Base-by-base conservation (phyloP, 495 filamentous ascomycete species). In the Lophiotrema nucula region DNA sequence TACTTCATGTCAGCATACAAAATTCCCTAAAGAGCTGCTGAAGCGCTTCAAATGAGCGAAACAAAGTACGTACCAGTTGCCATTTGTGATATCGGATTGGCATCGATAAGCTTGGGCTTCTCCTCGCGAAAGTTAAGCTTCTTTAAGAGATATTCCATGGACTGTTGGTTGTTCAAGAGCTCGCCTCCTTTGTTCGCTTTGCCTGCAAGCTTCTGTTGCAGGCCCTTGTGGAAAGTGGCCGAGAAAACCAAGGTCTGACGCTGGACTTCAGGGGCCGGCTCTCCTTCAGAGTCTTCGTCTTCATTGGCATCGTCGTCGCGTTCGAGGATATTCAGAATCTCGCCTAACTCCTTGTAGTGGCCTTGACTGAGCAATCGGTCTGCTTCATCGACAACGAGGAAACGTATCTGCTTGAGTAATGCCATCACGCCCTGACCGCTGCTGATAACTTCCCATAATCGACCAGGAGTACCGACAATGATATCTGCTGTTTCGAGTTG, bases 181-280 rank as follows among this genome's bases (percentile, higher is more conserved):
- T 84, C 85, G 24, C 77, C 76, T 18, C 69, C 70, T 13, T 68
- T 72, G 23, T 79, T 81, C 4, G 80, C 76, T 66, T 90, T 95
- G 3, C 89, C 87, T 6, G 89, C 83, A 2, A 98, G 77, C 66
- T 96, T 97, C 65, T 92, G 87, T 67, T 97, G 92, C 47, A 98
- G 70, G 11, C 83, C 85, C 64, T 88, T 88, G 66, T 96, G 87
- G 73, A 98, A 96, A 0, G 93, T 98, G 2, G 93, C 93, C 0
- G 95, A 97, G 73, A 98, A 98, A 31, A 98, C 88, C 1, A 98
- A 80, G 0, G 91, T 97, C 69, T 98, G 93, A 22, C 90, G 79
- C n/a, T 52, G 22, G 21, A 50, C 28, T 12, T 67, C 59, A 12
- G 58, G 41, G 35, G 26, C 47, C 24, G 35, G 44, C 18, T 47